A percentile compares a stretch with the other conserved stretches of the same genome.
Conservation (phyloP, 345 rosid species). For the Eucalyptus fibrosa region DNA sequence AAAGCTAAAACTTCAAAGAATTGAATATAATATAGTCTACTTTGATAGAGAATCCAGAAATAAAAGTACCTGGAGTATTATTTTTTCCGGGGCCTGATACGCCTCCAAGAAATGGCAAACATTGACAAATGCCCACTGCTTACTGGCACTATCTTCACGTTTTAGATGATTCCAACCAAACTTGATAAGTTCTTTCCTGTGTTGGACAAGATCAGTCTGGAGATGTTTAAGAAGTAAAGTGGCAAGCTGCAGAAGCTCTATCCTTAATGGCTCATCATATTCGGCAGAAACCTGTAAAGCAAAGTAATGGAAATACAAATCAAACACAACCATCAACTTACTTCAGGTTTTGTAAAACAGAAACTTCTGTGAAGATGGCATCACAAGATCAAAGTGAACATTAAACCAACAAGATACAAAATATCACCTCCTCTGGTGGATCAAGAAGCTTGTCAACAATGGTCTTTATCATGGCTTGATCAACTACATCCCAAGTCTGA, state of each 20-base stretch:
- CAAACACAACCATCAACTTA: background rate
- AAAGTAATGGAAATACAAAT: background rate
- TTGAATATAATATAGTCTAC: background rate
- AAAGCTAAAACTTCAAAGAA: background rate
- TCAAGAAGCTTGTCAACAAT: slow-evolving; percentile 98
- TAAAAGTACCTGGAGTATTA: slow-evolving; percentile 79
- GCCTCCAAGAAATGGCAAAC: slow-evolving; percentile 99
- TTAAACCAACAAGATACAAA: background rate
- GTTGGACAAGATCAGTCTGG: slow-evolving; percentile 91
- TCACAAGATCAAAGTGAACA: background rate
- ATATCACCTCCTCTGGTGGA: slow-evolving; percentile 95
- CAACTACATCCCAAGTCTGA: slow-evolving; percentile 96
- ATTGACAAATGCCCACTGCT: slow-evolving; percentile 99
- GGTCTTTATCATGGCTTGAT: slow-evolving; percentile 71
- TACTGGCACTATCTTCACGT: slow-evolving; percentile 99
- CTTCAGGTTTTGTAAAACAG: background rate
- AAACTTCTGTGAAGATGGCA: background rate
- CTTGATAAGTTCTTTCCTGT: slow-evolving; percentile 95
- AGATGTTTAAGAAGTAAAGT: slow-evolving; percentile 95
- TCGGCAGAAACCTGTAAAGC: slow-evolving; percentile 84
- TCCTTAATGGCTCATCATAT: slow-evolving; percentile 93
- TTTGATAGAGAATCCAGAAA: background rate
- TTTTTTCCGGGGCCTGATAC: slow-evolving; percentile 98
- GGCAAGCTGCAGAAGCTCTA: slow-evolving; percentile 95
- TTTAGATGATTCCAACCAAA: slow-evolving; percentile 99